Conservation (phyloP, 139 green algal genomes). For the Axilococcus clingmanii region DNA sequence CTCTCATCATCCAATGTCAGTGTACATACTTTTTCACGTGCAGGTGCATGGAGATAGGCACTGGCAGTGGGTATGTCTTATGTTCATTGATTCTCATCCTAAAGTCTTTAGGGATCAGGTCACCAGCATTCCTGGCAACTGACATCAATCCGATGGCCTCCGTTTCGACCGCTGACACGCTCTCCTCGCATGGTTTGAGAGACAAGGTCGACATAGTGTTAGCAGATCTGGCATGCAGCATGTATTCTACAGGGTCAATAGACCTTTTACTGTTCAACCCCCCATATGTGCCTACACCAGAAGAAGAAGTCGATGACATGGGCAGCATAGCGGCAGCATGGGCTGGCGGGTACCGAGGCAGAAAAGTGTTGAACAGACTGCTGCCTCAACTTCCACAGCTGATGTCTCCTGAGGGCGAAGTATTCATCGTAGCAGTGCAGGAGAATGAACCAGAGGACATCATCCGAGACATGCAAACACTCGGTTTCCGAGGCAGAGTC, state of each 20-base stretch:
- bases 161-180: slow-evolving; percentile 33
- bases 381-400: slow-evolving; percentile 50
- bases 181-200: slow-evolving; percentile 40
- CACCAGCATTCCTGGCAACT: slow-evolving; percentile 25
- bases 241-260: slow-evolving; percentile 27
- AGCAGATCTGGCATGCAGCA: slow-evolving; percentile 24
- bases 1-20: background rate
- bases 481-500: slow-evolving; percentile 26
- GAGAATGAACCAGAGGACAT: slow-evolving; percentile 58
- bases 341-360: slow-evolving; percentile 69
- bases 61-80: slow-evolving; percentile 76
- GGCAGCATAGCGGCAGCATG: slow-evolving; percentile 67
- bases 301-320: slow-evolving; percentile 61
- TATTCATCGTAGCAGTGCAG: slow-evolving; percentile 65
- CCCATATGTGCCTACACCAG: slow-evolving; percentile 90
- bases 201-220: slow-evolving; percentile 35
- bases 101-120: background rate
- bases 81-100: slow-evolving; percentile 62
- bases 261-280: slow-evolving; percentile 90
- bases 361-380: slow-evolving; percentile 73
- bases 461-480: slow-evolving; percentile 2
- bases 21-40: background rate
- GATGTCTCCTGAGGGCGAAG: slow-evolving; percentile 35
- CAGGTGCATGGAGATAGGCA: slow-evolving; percentile 69
- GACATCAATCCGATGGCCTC: slow-evolving; percentile 56